A percentile compares a stretch with the other conserved stretches of the same genome.
Conservation (phyloP, 768 basidiomycete species). For the Serendipita sp. region DNA sequence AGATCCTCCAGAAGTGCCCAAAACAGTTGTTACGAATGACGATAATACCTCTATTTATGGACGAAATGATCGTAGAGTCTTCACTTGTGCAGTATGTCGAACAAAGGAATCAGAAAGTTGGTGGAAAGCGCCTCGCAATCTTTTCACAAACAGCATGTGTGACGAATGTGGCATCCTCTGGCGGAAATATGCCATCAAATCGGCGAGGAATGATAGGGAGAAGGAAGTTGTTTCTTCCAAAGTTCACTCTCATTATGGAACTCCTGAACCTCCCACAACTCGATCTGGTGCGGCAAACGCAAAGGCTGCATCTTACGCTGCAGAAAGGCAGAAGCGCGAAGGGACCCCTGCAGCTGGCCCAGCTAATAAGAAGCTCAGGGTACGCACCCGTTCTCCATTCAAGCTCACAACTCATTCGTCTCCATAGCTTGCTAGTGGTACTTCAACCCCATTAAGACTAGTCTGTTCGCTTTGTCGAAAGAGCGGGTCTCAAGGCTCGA, state of each 20-base stretch:
- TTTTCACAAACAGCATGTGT: conserved; percentile 63
- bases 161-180: conserved; percentile 75
- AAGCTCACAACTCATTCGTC: background rate
- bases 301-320: conserved; percentile 21
- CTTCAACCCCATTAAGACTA: conserved; percentile 24
- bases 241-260: conserved; percentile 32
- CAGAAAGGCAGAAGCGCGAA: conserved; percentile 34
- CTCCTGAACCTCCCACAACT: conserved; percentile 40
- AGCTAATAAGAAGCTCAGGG: conserved; percentile 49
- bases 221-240: background rate
- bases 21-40: conserved; percentile 25
- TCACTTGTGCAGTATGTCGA: conserved; percentile 67
- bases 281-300: conserved; percentile 29
- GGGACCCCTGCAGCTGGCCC: conserved; percentile 40
- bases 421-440: conserved; percentile 4
- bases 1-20: background rate
- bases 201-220: conserved; percentile 8
- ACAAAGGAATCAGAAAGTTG: conserved; percentile 62
- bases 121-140: conserved; percentile 87
- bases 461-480: conserved; percentile 63
- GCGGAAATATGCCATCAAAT: conserved; percentile 57
- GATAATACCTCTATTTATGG: conserved; percentile 66
- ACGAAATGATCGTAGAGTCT: conserved; percentile 34
- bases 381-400: conserved; percentile 14
- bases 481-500: conserved; percentile 56